Percentiles rank a stretch among this genome's conserved stretches.
Evolutionary conservation across 345 rosid genomes (phyloP).

Genomic region (Eucalyptus polybractea): DNA sequence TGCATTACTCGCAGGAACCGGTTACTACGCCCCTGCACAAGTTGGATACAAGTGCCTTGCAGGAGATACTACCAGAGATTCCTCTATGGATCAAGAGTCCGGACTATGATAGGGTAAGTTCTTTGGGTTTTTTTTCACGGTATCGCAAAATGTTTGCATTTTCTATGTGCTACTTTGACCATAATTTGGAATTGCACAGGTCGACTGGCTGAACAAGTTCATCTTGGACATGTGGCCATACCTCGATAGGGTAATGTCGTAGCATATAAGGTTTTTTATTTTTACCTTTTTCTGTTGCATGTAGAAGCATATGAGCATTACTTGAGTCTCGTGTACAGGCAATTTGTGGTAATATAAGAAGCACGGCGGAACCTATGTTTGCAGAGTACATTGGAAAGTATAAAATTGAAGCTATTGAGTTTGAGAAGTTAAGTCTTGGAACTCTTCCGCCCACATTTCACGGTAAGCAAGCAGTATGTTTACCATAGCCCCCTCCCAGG

Average conservation of each 20-base stretch:
- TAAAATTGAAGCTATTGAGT: slow-evolving; percentile 7
- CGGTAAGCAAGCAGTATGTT: background rate
- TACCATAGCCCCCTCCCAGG: background rate
- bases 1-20: slow-evolving; percentile 16
- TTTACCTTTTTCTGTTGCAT: background rate
- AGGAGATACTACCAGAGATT: slow-evolving; percentile 22
- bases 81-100: slow-evolving; percentile 49
- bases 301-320: background rate
- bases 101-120: slow-evolving; percentile 29
- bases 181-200: slow-evolving; percentile 2
- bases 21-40: slow-evolving; percentile 7
- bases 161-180: background rate
- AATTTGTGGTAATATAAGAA: slow-evolving; percentile 10
- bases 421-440: slow-evolving; percentile 26
- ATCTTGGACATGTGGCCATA: slow-evolving; percentile 30
- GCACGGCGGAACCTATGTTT: slow-evolving; percentile 9
- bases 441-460: slow-evolving; percentile 20
- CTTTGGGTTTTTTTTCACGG: background rate
- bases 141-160: background rate
- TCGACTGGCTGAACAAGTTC: slow-evolving; percentile 37
- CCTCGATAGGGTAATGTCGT: slow-evolving; percentile 18
- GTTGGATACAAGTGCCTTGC: slow-evolving; percentile 10
- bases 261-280: background rate
- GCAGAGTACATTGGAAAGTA: slow-evolving; percentile 10
- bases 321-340: slow-evolving; percentile 5